A percentile compares a stretch with the other conserved stretches of the same genome.
phyloP scores from a whole-genome alignment of 2,329 filamentous ascomycete species.

The Diaporthe caulivora region DNA sequence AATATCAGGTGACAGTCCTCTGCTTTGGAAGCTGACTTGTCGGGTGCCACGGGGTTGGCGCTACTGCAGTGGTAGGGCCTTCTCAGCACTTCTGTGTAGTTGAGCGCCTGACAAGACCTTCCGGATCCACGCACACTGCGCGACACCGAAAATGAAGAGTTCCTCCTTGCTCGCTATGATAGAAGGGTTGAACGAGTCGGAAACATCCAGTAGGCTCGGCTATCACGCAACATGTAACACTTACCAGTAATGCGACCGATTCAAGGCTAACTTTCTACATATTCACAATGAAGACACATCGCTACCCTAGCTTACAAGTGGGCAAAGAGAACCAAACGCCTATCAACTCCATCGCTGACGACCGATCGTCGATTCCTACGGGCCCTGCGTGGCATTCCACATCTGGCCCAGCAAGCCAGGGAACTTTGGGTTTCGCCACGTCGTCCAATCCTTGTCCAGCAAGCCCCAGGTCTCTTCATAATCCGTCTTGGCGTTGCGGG shows the following conservation, averaged over 20 bases:
- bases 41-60: neutral
- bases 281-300: neutral
- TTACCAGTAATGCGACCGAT: neutral
- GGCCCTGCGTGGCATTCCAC: conserved; percentile 57
- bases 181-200: neutral
- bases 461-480: conserved; percentile 67
- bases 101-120: neutral
- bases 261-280: neutral
- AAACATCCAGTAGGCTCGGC: neutral
- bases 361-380: conserved; percentile 39
- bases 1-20: neutral
- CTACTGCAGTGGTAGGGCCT: neutral
- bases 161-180: neutral
- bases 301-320: neutral
- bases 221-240: neutral
- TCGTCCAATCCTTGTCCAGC: conserved; percentile 51
- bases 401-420: conserved; percentile 50
- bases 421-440: conserved; percentile 57
- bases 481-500: conserved; percentile 62
- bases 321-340: neutral
- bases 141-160: too few species aligned
- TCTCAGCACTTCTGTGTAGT: neutral
- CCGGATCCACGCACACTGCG: neutral
- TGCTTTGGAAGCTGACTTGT: neutral
- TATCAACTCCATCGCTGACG: neutral